Base-by-base conservation (phyloP, 169 alveolate species). In the Eimeria sp. region DNA sequence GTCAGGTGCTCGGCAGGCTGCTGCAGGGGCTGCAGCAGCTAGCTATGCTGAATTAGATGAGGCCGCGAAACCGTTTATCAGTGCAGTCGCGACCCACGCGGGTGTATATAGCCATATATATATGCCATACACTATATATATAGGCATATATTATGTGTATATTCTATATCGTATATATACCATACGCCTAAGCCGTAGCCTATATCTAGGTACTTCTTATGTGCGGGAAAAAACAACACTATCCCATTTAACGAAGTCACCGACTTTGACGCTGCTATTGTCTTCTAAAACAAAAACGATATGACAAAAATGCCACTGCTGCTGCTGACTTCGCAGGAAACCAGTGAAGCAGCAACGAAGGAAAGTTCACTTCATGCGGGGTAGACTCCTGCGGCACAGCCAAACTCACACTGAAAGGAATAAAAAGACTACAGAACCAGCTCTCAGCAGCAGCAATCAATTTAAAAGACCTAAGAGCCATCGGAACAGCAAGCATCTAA, bases 341-440 rank as follows among this genome's bases (percentile, higher is more conserved):
- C 64, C 64, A 77, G 9, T 25, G 18, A 60, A 25, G 87, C 64
- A 18, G 87, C 87, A 76, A 37, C 46, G 30, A 43, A 66, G 54
- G 20, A 56, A 16, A 25, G 6, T 56, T 66, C 46, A 87, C 64
- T 87, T 87, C 94, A 87, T 87, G 30, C 94, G 94, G 37, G 94
- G 94, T 68, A 87, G 49, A 66, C 94, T 87, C 94, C 94, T 87
- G 83, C 33, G 23, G n/a, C 68, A 43, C 83, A 87, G 46, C 56
- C 52, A 62, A 46, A 43, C 56, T 9, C 23, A 46, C 9, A 37
- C 33, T 2, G 20, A 30, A 40, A 0, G 54, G 27, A 58, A 62
- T 37, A 25, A 16, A 33, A 37, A 14, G 13, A 25, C 30, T 83
- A 83, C 56, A 6, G 33, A 10, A 18, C 56, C 16, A n/a, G 2